phyloP scores from a whole-genome alignment of 805 yeast species.

The Nakazawaea ishiwadae region DNA sequence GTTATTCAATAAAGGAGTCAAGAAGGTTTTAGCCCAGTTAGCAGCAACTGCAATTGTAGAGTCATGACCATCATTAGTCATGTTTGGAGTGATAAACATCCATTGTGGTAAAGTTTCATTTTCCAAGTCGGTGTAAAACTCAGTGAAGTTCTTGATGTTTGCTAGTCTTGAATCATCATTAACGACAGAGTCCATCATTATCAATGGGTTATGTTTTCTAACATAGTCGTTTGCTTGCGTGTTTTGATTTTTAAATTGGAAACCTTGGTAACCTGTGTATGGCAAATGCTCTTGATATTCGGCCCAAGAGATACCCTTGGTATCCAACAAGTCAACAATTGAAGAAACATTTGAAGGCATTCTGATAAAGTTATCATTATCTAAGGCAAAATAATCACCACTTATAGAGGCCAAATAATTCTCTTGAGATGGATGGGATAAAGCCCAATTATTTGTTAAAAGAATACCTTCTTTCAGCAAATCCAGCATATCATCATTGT shows the following conservation, averaged over 20 bases:
- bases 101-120: conserved; percentile 44
- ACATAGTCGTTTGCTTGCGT: conserved; percentile 42
- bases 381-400: conserved; percentile 48
- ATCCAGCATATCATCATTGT: conserved; percentile 36
- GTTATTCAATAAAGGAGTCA: conserved; percentile 39
- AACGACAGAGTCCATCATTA: conserved; percentile 35
- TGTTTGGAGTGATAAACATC: conserved; percentile 49
- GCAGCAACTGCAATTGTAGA: conserved; percentile 41
- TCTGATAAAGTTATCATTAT: conserved; percentile 38
- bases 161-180: conserved; percentile 29
- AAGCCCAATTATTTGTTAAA: conserved; percentile 46
- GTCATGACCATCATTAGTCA: conserved; percentile 51
- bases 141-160: conserved; percentile 44
- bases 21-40: conserved; percentile 39
- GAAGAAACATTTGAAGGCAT: conserved; percentile 43
- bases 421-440: conserved; percentile 52
- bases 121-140: conserved; percentile 35
- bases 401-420: conserved; percentile 45
- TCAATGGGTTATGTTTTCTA: conserved; percentile 49
- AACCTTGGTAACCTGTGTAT: conserved; percentile 47
- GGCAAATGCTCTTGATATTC: conserved; percentile 52
- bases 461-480: conserved; percentile 39
- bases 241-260: conserved; percentile 37
- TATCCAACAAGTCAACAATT: conserved; percentile 44
- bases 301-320: conserved; percentile 43